Base-by-base conservation (phyloP, 495 filamentous ascomycete species). In the Aspergillus olivimuriae region DNA sequence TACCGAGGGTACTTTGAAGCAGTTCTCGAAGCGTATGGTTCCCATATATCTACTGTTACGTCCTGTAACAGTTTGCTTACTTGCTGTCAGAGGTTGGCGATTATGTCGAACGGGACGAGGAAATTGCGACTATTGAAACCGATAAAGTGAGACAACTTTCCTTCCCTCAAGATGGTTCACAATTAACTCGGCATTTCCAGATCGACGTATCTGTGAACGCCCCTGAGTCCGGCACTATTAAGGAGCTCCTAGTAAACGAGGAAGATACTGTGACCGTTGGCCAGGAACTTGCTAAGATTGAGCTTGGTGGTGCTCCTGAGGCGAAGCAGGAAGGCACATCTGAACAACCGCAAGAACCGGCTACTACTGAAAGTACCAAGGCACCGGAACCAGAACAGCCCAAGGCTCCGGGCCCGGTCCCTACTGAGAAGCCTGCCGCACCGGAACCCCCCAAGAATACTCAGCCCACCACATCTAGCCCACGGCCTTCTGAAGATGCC, bases 41-140 rank as follows among this genome's bases (percentile, higher is more conserved):
- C 23, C 28, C 12, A 50, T 34, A 4, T 17, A 5, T 17, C 33
- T 34, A 15, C 11, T 2, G 15, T 34, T 2, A 16, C 1, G 3
- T 2, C n/a, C 7, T n/a, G n/a, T n/a, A 34, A 22, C 35, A 9
- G 1, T 22, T 17, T 38, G 43, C 58, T 68, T 36, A 72, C 41
- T 28, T 39, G 23, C 32, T 48, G 21, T 39, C 82, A 57, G 80
- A 94, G 69, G 73, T 95, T 60, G 92, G 92, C 43, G 94, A 99
- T 69, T 92, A 78, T 54, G 89, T 99, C 12, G 87, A 92, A 70
- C 82, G 83, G 57, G 94, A 97, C 57, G 94, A 99, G 66, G 94
- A 97, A 63, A 92, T 99, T 59, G 94, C 92, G 21, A 95, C 94
- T 24, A 99, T 99, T 60, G 92, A 99, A 68, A 99, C 92, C n/a